Evolutionary conservation across 805 yeast genomes (phyloP).

Genomic region (Yarrowia sp.): DNA sequence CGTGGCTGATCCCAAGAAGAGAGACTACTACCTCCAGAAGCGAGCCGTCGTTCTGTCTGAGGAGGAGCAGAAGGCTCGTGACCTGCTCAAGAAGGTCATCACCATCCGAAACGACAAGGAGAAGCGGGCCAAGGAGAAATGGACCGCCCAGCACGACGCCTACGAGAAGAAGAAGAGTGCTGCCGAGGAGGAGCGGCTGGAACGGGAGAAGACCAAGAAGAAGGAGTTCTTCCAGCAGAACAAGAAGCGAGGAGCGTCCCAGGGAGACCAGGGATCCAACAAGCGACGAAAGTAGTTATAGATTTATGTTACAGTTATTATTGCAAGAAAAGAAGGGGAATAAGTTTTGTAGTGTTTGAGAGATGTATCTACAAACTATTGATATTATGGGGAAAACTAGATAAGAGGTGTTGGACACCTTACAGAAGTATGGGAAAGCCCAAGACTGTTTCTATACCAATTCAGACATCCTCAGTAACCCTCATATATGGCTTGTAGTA

Average conservation of each 20-base stretch:
- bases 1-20: constrained; percentile 49
- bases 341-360: too few relatives aligned
- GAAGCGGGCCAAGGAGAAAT: constrained; percentile 72
- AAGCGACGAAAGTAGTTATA: constrained; percentile 37
- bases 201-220: constrained; percentile 83
- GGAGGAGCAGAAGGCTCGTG: constrained; percentile 91
- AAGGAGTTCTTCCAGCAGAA: constrained; percentile 79
- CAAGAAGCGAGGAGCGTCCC: constrained; percentile 43
- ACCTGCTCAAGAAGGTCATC: constrained; percentile 83
- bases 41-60: constrained; percentile 94
- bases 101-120: constrained; percentile 89
- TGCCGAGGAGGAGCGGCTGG: constrained; percentile 69
- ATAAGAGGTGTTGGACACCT: too few relatives aligned
- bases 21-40: constrained; percentile 80
- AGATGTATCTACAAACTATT: too few relatives aligned
- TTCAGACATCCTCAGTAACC: too few relatives aligned
- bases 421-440: too few relatives aligned
- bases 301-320: background rate
- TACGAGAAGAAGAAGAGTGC: constrained; percentile 79
- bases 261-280: constrained; percentile 32
- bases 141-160: constrained; percentile 75
- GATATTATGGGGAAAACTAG: too few relatives aligned
- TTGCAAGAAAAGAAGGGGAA: too few relatives aligned
- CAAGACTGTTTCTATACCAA: too few relatives aligned
- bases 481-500: too few relatives aligned